phyloP scores from a whole-genome alignment of 495 filamentous ascomycete species.

The Aspergillus olivimuriae region DNA sequence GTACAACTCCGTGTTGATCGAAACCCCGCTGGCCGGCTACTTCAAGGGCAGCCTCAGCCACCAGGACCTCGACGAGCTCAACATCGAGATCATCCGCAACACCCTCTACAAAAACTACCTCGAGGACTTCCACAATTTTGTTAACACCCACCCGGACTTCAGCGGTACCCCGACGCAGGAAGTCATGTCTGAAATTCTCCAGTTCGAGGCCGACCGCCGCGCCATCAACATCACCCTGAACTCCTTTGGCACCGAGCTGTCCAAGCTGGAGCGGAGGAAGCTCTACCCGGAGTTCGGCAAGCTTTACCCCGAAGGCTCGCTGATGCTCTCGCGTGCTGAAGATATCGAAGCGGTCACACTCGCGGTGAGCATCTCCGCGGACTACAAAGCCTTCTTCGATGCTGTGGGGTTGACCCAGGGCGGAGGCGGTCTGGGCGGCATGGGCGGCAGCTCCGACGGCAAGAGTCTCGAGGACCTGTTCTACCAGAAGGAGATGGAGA shows the following conservation, averaged over 20 bases:
- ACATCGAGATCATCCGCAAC: constrained; percentile 98
- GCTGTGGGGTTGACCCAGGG: constrained; percentile 79
- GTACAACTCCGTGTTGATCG: constrained; percentile 95
- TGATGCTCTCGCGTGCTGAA: constrained; percentile 93
- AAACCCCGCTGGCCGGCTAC: constrained; percentile 91
- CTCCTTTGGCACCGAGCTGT: constrained; percentile 95
- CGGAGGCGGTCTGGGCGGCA: constrained; percentile 67
- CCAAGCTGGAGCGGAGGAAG: constrained; percentile 90
- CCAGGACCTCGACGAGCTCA: constrained; percentile 95
- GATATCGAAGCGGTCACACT: constrained; percentile 89
- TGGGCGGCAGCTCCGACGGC: constrained; percentile 74
- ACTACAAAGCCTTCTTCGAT: constrained; percentile 95
- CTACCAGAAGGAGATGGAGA: constrained; percentile 99
- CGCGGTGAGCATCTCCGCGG: constrained; percentile 82
- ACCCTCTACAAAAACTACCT: constrained; percentile 99
- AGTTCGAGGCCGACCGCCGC: constrained; percentile 93
- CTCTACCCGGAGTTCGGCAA: constrained; percentile 88
- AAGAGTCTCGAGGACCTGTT: constrained; percentile 96
- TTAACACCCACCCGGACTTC: constrained; percentile 79
- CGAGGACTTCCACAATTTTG: constrained; percentile 91
- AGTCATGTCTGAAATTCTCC: constrained; percentile 88
- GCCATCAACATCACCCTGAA: constrained; percentile 99
- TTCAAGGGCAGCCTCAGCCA: constrained; percentile 94
- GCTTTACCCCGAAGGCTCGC: constrained; percentile 87
- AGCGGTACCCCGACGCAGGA: constrained; percentile 83